phyloP scores from a whole-genome alignment of 306 rosid genomes.

The Lupinus albus region DNA sequence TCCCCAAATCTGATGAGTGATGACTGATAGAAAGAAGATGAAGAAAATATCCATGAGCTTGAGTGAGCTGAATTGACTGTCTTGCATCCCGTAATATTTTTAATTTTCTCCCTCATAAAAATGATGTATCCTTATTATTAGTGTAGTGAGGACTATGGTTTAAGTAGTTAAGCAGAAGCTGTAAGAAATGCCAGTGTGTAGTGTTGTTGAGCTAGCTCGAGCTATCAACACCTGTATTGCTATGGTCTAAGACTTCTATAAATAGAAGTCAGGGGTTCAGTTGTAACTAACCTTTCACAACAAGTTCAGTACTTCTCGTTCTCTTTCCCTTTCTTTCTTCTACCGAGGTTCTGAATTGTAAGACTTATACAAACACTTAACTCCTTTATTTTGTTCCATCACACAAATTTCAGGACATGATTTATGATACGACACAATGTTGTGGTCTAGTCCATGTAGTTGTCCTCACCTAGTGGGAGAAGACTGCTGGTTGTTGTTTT shows the following conservation, averaged over 20 bases:
- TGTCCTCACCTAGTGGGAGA: neutral
- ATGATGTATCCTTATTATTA: neutral
- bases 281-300: too few relatives aligned
- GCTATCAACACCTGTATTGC: too few relatives aligned
- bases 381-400: neutral
- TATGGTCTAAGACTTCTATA: too few relatives aligned
- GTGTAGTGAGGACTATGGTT: too few relatives aligned
- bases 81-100: neutral
- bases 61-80: conserved; percentile 28
- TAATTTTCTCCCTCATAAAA: neutral
- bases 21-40: neutral
- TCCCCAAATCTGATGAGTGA: neutral
- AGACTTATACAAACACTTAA: neutral
- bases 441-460: neutral
- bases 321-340: too few relatives aligned
- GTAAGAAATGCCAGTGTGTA: too few relatives aligned
- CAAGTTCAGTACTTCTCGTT: too few relatives aligned
- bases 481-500: neutral
- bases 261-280: too few relatives aligned
- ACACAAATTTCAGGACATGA: neutral
- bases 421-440: neutral
- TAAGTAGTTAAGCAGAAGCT: too few relatives aligned
- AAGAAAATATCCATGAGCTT: neutral
- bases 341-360: too few relatives aligned
- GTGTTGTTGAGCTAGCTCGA: too few relatives aligned